A percentile compares a stretch with the other conserved stretches of the same genome.
Evolutionary conservation across 202 grass and related monocot species (phyloP).

Genomic region (Panicum hallii): DNA sequence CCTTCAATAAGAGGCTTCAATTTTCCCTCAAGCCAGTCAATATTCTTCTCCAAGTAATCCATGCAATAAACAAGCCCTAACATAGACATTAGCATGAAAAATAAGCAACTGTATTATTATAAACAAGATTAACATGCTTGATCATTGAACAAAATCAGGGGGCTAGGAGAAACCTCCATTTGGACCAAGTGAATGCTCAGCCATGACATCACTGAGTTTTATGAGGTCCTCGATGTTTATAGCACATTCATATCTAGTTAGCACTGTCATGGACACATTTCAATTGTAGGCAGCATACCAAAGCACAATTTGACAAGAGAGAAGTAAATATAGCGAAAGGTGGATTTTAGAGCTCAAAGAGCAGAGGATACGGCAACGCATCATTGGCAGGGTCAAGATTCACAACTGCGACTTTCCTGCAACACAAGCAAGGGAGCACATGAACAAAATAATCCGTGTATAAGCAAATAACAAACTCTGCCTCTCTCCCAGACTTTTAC

Average conservation of each 20-base stretch:
- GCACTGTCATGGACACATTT: constrained; percentile 52
- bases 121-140: background rate
- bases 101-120: constrained; percentile 33
- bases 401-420: constrained; percentile 86
- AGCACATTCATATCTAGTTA: constrained; percentile 82
- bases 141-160: background rate
- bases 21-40: constrained; percentile 88
- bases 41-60: constrained; percentile 99
- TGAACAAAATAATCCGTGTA: background rate
- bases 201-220: constrained; percentile 92
- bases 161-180: constrained; percentile 70
- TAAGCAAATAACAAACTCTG: background rate
- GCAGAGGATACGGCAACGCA: constrained; percentile 76
- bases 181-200: constrained; percentile 90
- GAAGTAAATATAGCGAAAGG: background rate
- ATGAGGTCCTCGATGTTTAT: constrained; percentile 93
- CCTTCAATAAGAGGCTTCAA: constrained; percentile 92
- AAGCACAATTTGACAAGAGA: background rate
- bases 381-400: constrained; percentile 93
- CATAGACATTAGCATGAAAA: constrained; percentile 10
- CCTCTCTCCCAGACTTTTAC: background rate
- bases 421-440: constrained; percentile 1
- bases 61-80: constrained; percentile 96
- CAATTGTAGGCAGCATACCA: background rate
- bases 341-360: background rate